A percentile compares a stretch with the other conserved stretches of the same genome.
These are phyloP conservation scores for Ganoderma meredithae DNA, from an alignment of 1,284 basidiomycete genomes.

Conservation along the genomic window DNA sequence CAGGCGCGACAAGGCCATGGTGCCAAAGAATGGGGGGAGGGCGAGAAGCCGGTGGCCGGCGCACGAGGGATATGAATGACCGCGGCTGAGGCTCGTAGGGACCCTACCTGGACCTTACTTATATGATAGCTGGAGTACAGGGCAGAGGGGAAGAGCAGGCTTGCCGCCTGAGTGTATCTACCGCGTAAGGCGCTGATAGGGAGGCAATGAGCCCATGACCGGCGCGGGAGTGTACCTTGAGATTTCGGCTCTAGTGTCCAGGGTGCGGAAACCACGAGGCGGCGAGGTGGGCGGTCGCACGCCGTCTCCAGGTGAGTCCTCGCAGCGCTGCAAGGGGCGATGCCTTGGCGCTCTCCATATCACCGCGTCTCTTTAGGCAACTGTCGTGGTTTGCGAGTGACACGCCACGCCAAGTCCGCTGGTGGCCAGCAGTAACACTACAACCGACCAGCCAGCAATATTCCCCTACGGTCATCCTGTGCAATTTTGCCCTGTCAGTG, in stretches of 20 bases:
- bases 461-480: neutral
- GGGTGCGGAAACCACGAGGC: conserved; percentile 9
- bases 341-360: neutral
- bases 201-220: conserved; percentile 25
- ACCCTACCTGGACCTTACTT: conserved; percentile 15
- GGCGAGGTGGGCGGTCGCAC: conserved; percentile 8
- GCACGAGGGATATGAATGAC: conserved; percentile 3
- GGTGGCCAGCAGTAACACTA: too few relatives aligned
- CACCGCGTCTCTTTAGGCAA: conserved; percentile 21
- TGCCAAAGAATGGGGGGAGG: neutral
- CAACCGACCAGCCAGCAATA: too few relatives aligned
- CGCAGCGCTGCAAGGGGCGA: conserved; percentile 17
- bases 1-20: neutral
- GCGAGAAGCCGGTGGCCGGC: conserved; percentile 1
- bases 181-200: conserved; percentile 20
- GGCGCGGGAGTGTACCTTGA: conserved; percentile 16
- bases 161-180: conserved; percentile 23
- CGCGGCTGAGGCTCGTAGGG: neutral
- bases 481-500: too few relatives aligned
- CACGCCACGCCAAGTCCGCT: neutral
- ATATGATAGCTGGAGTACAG: conserved; percentile 25
- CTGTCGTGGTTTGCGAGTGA: conserved; percentile 23
- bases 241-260: conserved; percentile 5
- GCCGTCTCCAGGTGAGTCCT: conserved; percentile 3
- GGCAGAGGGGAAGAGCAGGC: conserved; percentile 33